A percentile compares a stretch with the other conserved stretches of the same genome.
These are phyloP conservation scores for Theileria orientalis DNA, from an alignment of 169 alveolate genomes.

Conservation along the genomic window DNA sequence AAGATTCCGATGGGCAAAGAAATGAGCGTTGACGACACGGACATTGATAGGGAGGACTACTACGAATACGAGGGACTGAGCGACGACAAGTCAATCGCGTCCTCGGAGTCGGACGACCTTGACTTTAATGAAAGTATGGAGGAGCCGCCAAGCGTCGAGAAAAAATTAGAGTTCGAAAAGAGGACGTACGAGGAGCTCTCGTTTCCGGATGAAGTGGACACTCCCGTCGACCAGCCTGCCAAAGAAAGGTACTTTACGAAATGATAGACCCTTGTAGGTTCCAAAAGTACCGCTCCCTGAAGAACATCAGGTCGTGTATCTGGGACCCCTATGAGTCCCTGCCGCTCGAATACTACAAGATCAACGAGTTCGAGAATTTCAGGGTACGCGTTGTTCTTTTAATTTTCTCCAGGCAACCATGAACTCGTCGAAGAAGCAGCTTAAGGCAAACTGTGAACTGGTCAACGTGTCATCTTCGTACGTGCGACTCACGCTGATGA, in stretches of 20 bases:
- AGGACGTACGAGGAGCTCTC: slow-evolving; percentile 53
- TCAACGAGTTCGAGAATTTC: slow-evolving; percentile 86
- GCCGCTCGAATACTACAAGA: slow-evolving; percentile 86
- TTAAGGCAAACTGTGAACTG: slow-evolving; percentile 22
- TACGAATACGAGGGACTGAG: slow-evolving; percentile 12
- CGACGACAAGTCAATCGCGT: slow-evolving; percentile 8
- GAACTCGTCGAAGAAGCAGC: slow-evolving; percentile 23
- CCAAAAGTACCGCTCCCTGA: slow-evolving; percentile 86
- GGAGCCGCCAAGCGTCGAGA: slow-evolving; percentile 8
- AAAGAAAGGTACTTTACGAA: slow-evolving; percentile 39
- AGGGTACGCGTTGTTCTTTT: slow-evolving; percentile 61
- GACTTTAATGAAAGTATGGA: slow-evolving; percentile 43
- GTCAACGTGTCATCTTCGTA: slow-evolving; percentile 15
- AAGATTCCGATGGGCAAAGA: background rate
- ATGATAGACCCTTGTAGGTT: slow-evolving; percentile 73
- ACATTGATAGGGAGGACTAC: slow-evolving; percentile 29
- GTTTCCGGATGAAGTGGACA: slow-evolving; percentile 91
- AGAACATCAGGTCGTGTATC: slow-evolving; percentile 84
- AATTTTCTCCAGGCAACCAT: slow-evolving; percentile 28
- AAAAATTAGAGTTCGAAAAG: slow-evolving; percentile 52
- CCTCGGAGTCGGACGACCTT: slow-evolving; percentile 30
- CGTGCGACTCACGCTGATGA: slow-evolving; percentile 30
- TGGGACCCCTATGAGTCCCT: slow-evolving; percentile 92
- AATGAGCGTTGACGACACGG: slow-evolving; percentile 26
- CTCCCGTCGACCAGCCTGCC: slow-evolving; percentile 77